Evolutionary conservation across 139 green algal genomes (phyloP).

Genomic region (Picocystis salinarum): DNA sequence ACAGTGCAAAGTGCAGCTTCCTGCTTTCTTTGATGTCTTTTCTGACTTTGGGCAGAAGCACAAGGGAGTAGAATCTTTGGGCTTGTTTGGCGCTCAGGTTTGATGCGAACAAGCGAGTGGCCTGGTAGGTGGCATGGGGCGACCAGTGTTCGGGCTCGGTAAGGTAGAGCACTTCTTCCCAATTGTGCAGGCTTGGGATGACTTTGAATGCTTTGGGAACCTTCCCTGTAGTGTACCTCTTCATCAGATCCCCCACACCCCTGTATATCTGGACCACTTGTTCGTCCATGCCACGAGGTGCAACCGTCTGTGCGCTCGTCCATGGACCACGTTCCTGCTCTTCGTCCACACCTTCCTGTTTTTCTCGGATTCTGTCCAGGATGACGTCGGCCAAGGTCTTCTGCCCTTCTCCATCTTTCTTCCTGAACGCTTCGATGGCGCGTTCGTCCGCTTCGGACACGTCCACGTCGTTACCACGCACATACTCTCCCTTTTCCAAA

Average conservation of each 20-base stretch:
- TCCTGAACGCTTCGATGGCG: too few relatives aligned
- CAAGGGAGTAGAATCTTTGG: slow-evolving; percentile 81
- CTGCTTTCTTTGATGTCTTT: slow-evolving; percentile 65
- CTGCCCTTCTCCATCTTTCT: too few relatives aligned
- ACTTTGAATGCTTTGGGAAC: slow-evolving; percentile 98
- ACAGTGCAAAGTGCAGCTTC: slow-evolving; percentile 89
- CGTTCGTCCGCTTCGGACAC: too few relatives aligned
- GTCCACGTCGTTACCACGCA: too few relatives aligned
- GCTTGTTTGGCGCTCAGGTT: slow-evolving; percentile 71
- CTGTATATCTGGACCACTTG: slow-evolving; percentile 43
- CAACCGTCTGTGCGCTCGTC: slow-evolving; percentile 1
- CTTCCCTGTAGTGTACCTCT: slow-evolving; percentile 32
- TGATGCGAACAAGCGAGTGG: slow-evolving; percentile 86
- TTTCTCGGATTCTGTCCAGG: slow-evolving; percentile 48
- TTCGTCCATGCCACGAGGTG: slow-evolving; percentile 39
- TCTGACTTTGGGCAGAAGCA: slow-evolving; percentile 79
- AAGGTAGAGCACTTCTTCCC: slow-evolving; percentile 90
- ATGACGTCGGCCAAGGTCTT: slow-evolving; percentile 75
- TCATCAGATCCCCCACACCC: slow-evolving; percentile 42
- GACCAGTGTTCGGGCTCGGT: slow-evolving; percentile 73
- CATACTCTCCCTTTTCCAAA: too few relatives aligned
- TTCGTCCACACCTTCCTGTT: slow-evolving; percentile 19
- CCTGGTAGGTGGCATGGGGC: slow-evolving; percentile 69
- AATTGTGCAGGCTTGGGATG: slow-evolving; percentile 84
- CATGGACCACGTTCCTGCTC: not conserved